These are phyloP conservation scores for Immersiporthe knoxdaviesiana DNA, from an alignment of 2,329 filamentous ascomycete species.

Conservation along the genomic window DNA sequence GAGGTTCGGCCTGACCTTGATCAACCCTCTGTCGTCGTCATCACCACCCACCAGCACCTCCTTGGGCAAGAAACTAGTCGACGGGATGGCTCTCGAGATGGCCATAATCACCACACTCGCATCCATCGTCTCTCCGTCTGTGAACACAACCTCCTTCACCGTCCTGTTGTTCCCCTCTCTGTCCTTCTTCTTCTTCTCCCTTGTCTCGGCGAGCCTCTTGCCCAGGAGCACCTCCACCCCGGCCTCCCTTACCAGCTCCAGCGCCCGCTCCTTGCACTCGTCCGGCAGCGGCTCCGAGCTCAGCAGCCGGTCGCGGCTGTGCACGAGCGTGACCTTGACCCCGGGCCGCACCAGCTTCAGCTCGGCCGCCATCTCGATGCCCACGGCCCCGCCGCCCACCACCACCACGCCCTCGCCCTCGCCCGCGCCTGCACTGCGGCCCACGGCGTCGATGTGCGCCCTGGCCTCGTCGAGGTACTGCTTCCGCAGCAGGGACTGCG, in stretches of 20 bases:
- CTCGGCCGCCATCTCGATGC: conserved; percentile 81
- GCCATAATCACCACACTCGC: conserved; percentile 72
- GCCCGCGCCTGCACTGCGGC: conserved; percentile 43
- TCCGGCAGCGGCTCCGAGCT: conserved; percentile 74
- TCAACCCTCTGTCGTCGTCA: conserved; percentile 62
- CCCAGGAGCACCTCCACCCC: conserved; percentile 69
- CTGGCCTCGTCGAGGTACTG: conserved; percentile 66
- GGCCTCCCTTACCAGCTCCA: conserved; percentile 60
- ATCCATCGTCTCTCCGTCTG: conserved; percentile 60
- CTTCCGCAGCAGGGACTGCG: conserved; percentile 64
- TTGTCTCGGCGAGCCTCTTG: conserved; percentile 57
- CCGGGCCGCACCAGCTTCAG: conserved; percentile 69
- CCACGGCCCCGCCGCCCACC: conserved; percentile 75
- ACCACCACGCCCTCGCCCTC: conserved; percentile 68
- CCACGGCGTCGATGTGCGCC: conserved; percentile 60
- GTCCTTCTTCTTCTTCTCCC: conserved; percentile 50
- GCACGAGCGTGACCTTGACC: conserved; percentile 71
- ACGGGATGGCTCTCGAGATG: conserved; percentile 64
- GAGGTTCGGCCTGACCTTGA: conserved; percentile 63
- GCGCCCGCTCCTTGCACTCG: conserved; percentile 66
- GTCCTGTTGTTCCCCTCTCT: conserved; percentile 44
- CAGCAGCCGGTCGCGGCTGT: conserved; percentile 71
- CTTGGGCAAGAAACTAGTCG: conserved; percentile 64
- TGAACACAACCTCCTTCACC: conserved; percentile 57
- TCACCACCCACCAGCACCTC: conserved; percentile 46